A percentile compares a stretch with the other conserved stretches of the same genome.
These are phyloP conservation scores for Miscanthus lutarioriparius DNA, from an alignment of 176 grass and related monocot species.

Conservation along the genomic window DNA sequence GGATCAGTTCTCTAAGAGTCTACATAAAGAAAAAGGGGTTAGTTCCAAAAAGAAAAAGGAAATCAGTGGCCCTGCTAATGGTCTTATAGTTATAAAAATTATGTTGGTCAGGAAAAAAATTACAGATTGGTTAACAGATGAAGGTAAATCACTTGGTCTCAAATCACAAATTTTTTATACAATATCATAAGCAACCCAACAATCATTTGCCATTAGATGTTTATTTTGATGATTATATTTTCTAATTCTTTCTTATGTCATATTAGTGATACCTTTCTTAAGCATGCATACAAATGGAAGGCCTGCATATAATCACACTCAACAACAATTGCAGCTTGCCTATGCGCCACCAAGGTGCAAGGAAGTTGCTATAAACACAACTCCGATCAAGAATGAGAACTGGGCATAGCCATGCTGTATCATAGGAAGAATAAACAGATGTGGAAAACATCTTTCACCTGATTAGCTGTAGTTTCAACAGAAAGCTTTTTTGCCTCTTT, in stretches of 20 bases:
- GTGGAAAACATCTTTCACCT: slow-evolving; percentile 56
- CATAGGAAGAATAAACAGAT: slow-evolving; percentile 1
- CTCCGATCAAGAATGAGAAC: not conserved
- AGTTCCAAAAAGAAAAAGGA: not conserved
- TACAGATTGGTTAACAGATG: not conserved
- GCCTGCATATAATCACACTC: slow-evolving; percentile 17
- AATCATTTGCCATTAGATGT: not conserved
- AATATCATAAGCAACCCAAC: not conserved
- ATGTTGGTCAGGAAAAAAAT: not conserved
- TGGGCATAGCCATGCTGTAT: not conserved
- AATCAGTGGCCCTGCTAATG: not conserved
- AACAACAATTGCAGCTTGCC: not conserved
- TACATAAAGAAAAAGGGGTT: not conserved
- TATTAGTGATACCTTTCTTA: not conserved
- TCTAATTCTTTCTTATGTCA: not conserved
- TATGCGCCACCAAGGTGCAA: not conserved
- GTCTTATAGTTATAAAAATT: not conserved
- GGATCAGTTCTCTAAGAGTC: not conserved
- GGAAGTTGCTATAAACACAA: not conserved
- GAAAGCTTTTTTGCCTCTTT: slow-evolving; percentile 83
- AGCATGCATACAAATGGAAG: not conserved
- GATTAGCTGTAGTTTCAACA: slow-evolving; percentile 97
- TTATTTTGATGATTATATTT: not conserved
- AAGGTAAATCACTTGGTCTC: not conserved
- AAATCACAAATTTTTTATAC: not conserved